Conservation (phyloP, 1,284 basidiomycete genomes). For the Meira miltonrushii region DNA sequence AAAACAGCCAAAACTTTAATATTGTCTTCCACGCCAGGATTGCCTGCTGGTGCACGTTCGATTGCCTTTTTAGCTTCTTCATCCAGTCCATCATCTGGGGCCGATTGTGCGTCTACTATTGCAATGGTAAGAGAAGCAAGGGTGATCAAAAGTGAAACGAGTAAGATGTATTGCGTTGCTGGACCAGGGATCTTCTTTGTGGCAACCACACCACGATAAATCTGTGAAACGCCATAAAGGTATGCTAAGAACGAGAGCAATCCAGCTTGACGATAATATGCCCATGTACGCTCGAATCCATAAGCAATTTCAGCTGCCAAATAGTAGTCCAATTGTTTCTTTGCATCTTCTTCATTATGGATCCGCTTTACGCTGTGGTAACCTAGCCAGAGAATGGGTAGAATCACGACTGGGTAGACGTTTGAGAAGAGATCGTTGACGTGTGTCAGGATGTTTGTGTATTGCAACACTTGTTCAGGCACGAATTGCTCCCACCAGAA, state of each 20-base stretch:
- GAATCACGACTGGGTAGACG: background rate
- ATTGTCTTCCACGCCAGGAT: slow-evolving; percentile 10
- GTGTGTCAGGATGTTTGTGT: background rate
- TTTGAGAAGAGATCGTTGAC: background rate
- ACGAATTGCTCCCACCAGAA: background rate
- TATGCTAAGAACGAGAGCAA: background rate
- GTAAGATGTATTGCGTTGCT: background rate
- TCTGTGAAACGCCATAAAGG: background rate
- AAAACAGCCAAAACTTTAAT: background rate
- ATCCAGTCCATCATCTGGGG: background rate
- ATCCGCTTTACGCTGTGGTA: background rate
- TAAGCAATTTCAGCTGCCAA: slow-evolving; percentile 6
- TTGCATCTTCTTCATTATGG: slow-evolving; percentile 3
- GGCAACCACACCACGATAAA: background rate
- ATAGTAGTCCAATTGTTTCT: background rate
- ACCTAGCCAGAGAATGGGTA: slow-evolving; percentile 1
- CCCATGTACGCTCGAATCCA: slow-evolving; percentile 8
- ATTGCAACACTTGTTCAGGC: background rate
- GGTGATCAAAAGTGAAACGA: background rate
- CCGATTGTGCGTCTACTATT: background rate
- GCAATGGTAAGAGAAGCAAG: background rate
- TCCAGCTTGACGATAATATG: slow-evolving; percentile 8
- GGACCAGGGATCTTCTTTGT: background rate
- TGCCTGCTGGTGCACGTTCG: slow-evolving; percentile 5
- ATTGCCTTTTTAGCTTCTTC: slow-evolving; percentile 5